Conservation (phyloP, 2,329 filamentous ascomycete genomes). For the Cladosporium austrohemisphaericum region DNA sequence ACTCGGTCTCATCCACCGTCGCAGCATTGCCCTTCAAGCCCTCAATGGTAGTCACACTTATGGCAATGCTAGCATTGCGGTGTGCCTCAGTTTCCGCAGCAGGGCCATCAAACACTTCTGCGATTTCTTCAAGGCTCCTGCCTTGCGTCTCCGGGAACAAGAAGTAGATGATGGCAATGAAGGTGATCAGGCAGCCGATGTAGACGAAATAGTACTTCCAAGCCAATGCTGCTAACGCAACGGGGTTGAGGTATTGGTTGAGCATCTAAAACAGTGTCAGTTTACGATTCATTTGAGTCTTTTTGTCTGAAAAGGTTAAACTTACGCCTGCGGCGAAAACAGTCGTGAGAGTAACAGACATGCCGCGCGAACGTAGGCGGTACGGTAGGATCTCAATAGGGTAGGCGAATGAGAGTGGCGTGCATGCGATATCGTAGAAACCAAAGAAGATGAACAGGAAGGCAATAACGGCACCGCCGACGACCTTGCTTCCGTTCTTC, state of each 20-base stretch:
- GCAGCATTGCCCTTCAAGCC: background rate
- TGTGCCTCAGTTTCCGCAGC: conserved; percentile 11
- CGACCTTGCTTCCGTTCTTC: conserved; percentile 28
- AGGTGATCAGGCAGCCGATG: conserved; percentile 29
- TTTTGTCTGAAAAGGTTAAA: background rate
- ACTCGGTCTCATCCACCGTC: background rate
- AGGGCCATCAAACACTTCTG: conserved; percentile 17
- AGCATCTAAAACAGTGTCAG: conserved; percentile 20
- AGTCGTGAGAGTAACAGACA: conserved; percentile 23
- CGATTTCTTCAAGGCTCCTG: conserved; percentile 27
- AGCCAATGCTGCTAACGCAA: conserved; percentile 25
- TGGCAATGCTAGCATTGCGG: background rate
- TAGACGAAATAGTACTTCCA: conserved; percentile 34
- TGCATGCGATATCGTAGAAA: conserved; percentile 40
- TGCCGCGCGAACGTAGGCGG: conserved; percentile 26
- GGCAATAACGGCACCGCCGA: conserved; percentile 38
- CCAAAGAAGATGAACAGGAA: conserved; percentile 44
- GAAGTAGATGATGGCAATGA: conserved; percentile 49
- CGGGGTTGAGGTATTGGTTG: conserved; percentile 36
- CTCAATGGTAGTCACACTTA: background rate
- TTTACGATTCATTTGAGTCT: no score
- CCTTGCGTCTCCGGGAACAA: conserved; percentile 43
- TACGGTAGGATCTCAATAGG: conserved; percentile 35
- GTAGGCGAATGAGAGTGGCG: conserved; percentile 32
- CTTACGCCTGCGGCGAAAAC: conserved; percentile 19